Conservation (phyloP, 257 asterid species). For the Euphrasia confusa region DNA sequence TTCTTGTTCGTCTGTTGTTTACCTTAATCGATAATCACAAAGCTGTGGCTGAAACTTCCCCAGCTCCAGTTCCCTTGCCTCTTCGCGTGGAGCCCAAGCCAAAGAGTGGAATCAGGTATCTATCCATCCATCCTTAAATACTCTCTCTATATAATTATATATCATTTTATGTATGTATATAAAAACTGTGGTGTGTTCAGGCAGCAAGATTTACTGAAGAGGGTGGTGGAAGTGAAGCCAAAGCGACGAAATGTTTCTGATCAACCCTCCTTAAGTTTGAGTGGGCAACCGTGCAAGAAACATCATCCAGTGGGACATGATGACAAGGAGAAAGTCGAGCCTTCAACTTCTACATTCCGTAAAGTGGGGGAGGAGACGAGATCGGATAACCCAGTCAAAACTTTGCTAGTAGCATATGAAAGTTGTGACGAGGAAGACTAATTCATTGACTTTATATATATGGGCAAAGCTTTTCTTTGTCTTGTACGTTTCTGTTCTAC, state of each 20-base stretch:
- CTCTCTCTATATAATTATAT: neutral
- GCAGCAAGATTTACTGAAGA: constrained; percentile 89
- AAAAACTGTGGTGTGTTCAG: constrained; percentile 31
- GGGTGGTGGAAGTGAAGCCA: constrained; percentile 90
- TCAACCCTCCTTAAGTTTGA: constrained; percentile 23
- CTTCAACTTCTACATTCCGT: constrained; percentile 28
- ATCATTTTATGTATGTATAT: too few species aligned
- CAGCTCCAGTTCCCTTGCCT: constrained; percentile 76
- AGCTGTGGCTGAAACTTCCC: constrained; percentile 86
- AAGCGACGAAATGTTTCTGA: constrained; percentile 51
- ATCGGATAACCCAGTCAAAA: constrained; percentile 69
- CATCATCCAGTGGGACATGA: constrained; percentile 27
- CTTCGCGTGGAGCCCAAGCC: constrained; percentile 97
- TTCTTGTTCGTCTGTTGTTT: neutral
- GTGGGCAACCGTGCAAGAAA: constrained; percentile 33
- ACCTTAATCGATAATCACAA: constrained; percentile 59
- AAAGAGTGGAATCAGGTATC: constrained; percentile 86
- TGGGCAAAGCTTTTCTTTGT: constrained; percentile 11
- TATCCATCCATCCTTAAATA: constrained; percentile 9
- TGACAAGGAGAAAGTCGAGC: constrained; percentile 28
- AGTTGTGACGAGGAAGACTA: constrained; percentile 83
- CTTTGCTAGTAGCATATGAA: constrained; percentile 67
- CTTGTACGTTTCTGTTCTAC: constrained; percentile 17
- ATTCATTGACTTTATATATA: constrained; percentile 19
- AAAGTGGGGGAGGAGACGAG: constrained; percentile 28